A percentile compares a stretch with the other conserved stretches of the same genome.
Conservation (phyloP, 2,329 filamentous ascomycete genomes). For the Penicillium corylophilum region DNA sequence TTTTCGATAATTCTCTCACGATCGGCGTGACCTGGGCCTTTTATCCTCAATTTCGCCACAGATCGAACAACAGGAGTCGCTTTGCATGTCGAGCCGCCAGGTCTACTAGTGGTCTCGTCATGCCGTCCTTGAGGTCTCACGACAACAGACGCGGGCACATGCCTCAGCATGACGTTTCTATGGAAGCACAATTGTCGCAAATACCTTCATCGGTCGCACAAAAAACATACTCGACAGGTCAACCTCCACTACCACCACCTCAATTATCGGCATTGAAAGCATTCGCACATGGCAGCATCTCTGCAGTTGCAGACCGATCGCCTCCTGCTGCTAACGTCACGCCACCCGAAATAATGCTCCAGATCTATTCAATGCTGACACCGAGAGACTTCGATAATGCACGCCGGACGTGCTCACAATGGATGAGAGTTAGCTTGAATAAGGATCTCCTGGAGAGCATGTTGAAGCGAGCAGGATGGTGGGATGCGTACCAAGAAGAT, state of each 20-base stretch:
- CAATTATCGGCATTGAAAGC: background rate
- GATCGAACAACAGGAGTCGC: background rate
- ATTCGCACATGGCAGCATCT: background rate
- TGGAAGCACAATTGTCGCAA: background rate
- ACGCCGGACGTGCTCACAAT: constrained; percentile 58
- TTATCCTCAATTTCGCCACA: background rate
- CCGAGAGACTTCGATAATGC: constrained; percentile 60
- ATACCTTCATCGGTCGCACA: no score
- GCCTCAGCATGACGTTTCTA: background rate
- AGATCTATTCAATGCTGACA: constrained; percentile 47
- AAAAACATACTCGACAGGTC: background rate
- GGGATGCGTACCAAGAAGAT: constrained; percentile 40
- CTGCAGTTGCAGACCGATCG: background rate
- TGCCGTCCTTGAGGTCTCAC: constrained; percentile 16
- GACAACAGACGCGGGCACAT: constrained; percentile 1
- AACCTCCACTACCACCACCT: background rate
- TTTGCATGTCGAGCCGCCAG: constrained; percentile 8
- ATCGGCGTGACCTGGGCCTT: background rate
- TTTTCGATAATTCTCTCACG: background rate
- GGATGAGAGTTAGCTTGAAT: constrained; percentile 60
- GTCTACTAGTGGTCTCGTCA: constrained; percentile 7
- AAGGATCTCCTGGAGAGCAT: constrained; percentile 51
- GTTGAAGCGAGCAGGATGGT: constrained; percentile 59
- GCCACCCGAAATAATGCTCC: constrained; percentile 52
- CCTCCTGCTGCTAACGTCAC: constrained; percentile 35